These are phyloP conservation scores for Purpureocillium takamizusanense DNA, from an alignment of 2,329 filamentous ascomycete species.

Conservation along the genomic window DNA sequence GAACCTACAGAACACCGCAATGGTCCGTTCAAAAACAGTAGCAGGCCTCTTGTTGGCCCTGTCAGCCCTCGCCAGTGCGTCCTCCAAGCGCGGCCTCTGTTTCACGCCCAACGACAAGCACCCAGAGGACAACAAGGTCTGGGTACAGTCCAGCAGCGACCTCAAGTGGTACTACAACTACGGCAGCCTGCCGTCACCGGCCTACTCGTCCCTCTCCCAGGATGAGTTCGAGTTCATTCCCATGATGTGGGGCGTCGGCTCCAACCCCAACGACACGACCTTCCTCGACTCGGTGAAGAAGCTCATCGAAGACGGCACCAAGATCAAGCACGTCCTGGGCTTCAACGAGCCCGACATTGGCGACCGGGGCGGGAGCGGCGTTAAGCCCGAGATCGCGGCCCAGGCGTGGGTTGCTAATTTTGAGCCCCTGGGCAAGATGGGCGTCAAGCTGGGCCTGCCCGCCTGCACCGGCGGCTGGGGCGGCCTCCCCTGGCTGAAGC, in stretches of 20 bases:
- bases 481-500: conserved; percentile 57
- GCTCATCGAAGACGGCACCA: conserved; percentile 40
- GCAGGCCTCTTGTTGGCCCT: conserved; percentile 9
- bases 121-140: conserved; percentile 56
- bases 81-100: conserved; percentile 62
- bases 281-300: conserved; percentile 52
- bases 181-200: conserved; percentile 41
- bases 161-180: conserved; percentile 89
- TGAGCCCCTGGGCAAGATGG: conserved; percentile 54
- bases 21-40: neutral
- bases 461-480: conserved; percentile 53
- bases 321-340: conserved; percentile 59
- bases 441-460: conserved; percentile 61
- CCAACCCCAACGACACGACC: conserved; percentile 38
- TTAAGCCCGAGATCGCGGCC: conserved; percentile 53
- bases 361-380: conserved; percentile 50
- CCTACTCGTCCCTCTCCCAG: conserved; percentile 39
- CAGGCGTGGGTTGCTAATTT: conserved; percentile 62
- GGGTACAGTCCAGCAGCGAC: conserved; percentile 45
- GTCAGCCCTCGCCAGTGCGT: conserved; percentile 13
- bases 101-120: conserved; percentile 50
- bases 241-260: conserved; percentile 64
- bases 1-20: neutral
- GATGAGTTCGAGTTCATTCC: conserved; percentile 64
- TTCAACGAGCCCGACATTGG: conserved; percentile 73